A percentile compares a stretch with the other conserved stretches of the same genome.
Conservation (phyloP, 1,284 basidiomycete genomes). For the Chalciporus sp. region DNA sequence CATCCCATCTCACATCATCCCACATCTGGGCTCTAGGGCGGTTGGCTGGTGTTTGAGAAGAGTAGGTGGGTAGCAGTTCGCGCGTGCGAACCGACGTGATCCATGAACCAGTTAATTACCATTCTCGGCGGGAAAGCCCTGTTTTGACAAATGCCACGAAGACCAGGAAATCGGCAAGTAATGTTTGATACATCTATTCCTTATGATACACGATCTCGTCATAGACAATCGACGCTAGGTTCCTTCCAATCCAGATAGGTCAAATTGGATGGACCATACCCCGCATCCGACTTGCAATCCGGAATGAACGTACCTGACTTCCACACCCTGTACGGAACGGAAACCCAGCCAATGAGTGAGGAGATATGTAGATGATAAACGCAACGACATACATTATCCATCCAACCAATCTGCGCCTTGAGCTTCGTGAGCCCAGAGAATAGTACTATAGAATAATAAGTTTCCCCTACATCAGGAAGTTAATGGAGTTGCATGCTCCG, state of each 20-base stretch:
- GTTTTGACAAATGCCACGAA: no score
- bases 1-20: no score
- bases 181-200: neutral
- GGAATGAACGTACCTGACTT: slow-evolving; percentile 27
- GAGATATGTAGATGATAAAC: neutral
- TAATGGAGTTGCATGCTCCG: slow-evolving; percentile 18
- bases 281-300: neutral
- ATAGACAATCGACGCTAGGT: slow-evolving; percentile 41
- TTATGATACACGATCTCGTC: slow-evolving; percentile 26
- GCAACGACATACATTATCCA: slow-evolving; percentile 36
- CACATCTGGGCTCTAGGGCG: no score
- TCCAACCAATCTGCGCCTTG: slow-evolving; percentile 46
- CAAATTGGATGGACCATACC: neutral
- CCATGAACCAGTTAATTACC: no score
- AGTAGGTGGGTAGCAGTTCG: no score
- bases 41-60: no score
- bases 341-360: neutral
- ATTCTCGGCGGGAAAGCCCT: no score
- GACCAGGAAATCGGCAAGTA: no score
- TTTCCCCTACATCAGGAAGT: slow-evolving; percentile 18
- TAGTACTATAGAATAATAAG: slow-evolving; percentile 41
- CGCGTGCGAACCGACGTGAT: no score
- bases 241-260: slow-evolving; percentile 25
- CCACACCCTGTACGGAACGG: slow-evolving; percentile 21
- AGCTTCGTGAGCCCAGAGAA: slow-evolving; percentile 47